A percentile compares a stretch with the other conserved stretches of the same genome.
Evolutionary conservation across 495 filamentous ascomycete species (phyloP).

Genomic region (Daldinia bambusicola): DNA sequence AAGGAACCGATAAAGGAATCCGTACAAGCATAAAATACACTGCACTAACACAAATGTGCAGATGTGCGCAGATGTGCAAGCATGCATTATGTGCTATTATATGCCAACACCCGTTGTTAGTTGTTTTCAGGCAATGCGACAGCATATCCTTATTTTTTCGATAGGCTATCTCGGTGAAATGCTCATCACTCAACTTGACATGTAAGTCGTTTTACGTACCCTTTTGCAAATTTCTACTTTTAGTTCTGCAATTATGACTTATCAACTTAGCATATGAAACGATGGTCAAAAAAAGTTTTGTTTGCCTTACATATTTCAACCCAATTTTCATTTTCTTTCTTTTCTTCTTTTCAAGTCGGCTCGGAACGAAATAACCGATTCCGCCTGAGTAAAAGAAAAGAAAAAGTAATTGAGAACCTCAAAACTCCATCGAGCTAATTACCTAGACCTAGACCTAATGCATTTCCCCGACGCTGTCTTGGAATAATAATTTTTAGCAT

Average conservation of each 20-base stretch:
- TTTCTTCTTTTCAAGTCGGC: neutral
- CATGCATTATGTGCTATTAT: neutral
- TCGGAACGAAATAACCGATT: conserved; percentile 8
- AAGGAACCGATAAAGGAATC: neutral
- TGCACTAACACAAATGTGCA: neutral
- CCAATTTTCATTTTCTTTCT: neutral
- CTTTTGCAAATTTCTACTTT: neutral
- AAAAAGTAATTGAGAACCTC: conserved; percentile 10
- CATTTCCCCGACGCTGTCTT: conserved; percentile 34
- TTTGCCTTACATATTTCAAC: conserved; percentile 1
- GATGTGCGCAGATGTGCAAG: neutral
- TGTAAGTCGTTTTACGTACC: conserved; percentile 1
- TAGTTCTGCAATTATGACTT: neutral
- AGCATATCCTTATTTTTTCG: neutral
- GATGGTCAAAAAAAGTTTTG: neutral
- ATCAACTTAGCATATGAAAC: neutral
- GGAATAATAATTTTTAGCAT: conserved; percentile 35
- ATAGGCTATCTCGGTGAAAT: conserved; percentile 2
- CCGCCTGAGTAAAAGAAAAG: conserved; percentile 4
- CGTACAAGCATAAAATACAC: neutral
- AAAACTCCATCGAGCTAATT: neutral
- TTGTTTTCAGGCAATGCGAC: neutral
- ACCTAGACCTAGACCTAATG: too few relatives aligned
- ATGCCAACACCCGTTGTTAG: too few relatives aligned
- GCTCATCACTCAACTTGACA: conserved; percentile 13